phyloP scores from a whole-genome alignment of 805 yeast genomes.

The Cyberlindnera subsufficiens region DNA sequence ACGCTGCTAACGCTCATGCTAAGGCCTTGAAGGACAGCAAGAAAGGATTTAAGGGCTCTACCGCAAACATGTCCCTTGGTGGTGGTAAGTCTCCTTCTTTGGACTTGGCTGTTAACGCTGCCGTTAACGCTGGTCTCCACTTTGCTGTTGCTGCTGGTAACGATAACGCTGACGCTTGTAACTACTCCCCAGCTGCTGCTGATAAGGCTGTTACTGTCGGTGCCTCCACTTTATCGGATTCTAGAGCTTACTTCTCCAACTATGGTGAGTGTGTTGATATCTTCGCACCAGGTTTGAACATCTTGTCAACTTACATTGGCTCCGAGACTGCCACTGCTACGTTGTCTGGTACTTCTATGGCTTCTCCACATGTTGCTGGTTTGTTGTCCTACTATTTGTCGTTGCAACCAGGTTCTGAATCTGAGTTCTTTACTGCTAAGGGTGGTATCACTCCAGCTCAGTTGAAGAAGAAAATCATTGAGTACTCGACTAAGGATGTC shows the following conservation, averaged over 20 bases:
- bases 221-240: constrained; percentile 83
- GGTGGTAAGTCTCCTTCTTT: constrained; percentile 88
- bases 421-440: constrained; percentile 53
- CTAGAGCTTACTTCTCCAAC: constrained; percentile 93
- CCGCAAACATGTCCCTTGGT: constrained; percentile 91
- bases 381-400: constrained; percentile 84
- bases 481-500: constrained; percentile 56
- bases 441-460: constrained; percentile 60
- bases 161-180: constrained; percentile 89
- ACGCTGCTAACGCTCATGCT: constrained; percentile 67
- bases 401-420: constrained; percentile 68
- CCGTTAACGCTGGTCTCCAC: constrained; percentile 81
- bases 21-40: constrained; percentile 44
- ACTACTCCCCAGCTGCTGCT: constrained; percentile 86
- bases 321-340: constrained; percentile 71
- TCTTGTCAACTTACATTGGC: constrained; percentile 80
- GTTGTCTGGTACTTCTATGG: constrained; percentile 96
- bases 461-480: constrained; percentile 69
- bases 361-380: constrained; percentile 95
- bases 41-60: constrained; percentile 75
- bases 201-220: constrained; percentile 87
- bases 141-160: constrained; percentile 98
- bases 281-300: constrained; percentile 93
- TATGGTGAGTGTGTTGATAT: constrained; percentile 94
- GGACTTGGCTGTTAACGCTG: constrained; percentile 85